Evolutionary conservation across 148 eudicot species (phyloP), one percentile per base, ranked within the genome.

Genomic region (Chenopodium album): DNA sequence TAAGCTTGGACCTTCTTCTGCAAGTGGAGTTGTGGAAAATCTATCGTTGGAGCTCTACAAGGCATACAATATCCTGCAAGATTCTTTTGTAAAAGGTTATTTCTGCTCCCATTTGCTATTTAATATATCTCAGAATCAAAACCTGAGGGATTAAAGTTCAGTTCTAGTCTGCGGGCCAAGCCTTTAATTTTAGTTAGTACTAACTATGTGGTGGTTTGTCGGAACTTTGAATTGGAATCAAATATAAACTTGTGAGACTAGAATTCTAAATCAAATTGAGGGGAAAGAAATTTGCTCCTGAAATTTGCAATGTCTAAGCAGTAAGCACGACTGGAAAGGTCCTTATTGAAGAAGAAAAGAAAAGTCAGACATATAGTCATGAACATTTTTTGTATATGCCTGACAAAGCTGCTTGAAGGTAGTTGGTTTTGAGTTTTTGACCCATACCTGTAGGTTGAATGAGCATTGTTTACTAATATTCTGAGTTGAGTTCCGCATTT

Each of bases 21-120:
- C 98, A 37, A 85, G 82, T 79, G 97, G 90, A 85, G 98, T 90
- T 63, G 89, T 88, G 87, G 89, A 93, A 70, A 89, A 82, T 84
- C 79, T 95, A 64, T 92, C 98, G 17, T 74, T 93, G 76, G 89
- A 87, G 83, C 91, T 95, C 73, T 91, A 83, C 67, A 90, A 85
- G 87, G 86, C 88, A 73, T 90, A 80, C 79, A 89, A 79, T 86
- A 85, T 82, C 77, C 77, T 86, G 76, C 86, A 85, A 60, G 73
- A 46, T 78, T 87, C 86, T 37, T 90, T 90, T 59, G 73, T 69
- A 65, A 65, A 87, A 79, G 96, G 95, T 93, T 66, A 26, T 81
- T 26, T 78, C 44, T 72, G 37, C 31, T 52, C 80, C 59, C 41
- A 31, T 76, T 76, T 81, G 60, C 34, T 31, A 41, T 47, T 67